Base-by-base conservation (phyloP, 106 monocot genomes). In the Platanthera zijinensis region DNA sequence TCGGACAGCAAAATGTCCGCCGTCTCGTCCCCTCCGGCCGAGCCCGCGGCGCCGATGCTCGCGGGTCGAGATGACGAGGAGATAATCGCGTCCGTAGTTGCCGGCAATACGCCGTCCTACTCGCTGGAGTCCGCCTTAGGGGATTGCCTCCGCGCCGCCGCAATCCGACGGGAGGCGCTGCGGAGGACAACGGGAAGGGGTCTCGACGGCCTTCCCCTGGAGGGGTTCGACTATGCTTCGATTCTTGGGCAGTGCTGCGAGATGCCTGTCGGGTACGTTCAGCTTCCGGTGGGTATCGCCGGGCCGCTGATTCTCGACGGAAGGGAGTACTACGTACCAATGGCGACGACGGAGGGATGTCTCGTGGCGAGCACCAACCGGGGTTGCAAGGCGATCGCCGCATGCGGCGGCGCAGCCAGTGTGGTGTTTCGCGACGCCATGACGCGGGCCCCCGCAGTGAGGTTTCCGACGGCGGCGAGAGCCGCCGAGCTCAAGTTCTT, bases 321-420 rank as follows among this genome's bases (percentile, higher is more conserved):
- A 14, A 77, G 71, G 54, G 18, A 75, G 74, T 84, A 83, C 72
- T 79, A 94, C 21, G 80, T 94, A 52, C 94, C 94, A 12, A 90
- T 94, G 93, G 93, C 93, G 10, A 94, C 93, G 13, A 94, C 93
- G 8, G 93, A 94, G 78, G 93, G 93, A 14, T 94, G 93, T 74
- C 81, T 94, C 10, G 90, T 94, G 64, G 93, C 93, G 8, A 94
- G 93, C 79, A 88, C 88, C 3, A 94, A 88, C 50, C 81, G 93
- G 67, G 93, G 93, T 8, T 90, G 82, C 73, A 94, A 90, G 80
- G 93, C 90, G 19, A 94, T 94, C 51, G 80, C 80, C 19, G 85
- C 76, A 50, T 94, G 83, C 4, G 94, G 94, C 6, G 94, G 94
- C 1, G 94, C 94, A 3, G 75, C 82, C 30, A 90, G 94, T 69